Base-by-base conservation (phyloP, 2,329 filamentous ascomycete species). In the Calonectria ilicicola region DNA sequence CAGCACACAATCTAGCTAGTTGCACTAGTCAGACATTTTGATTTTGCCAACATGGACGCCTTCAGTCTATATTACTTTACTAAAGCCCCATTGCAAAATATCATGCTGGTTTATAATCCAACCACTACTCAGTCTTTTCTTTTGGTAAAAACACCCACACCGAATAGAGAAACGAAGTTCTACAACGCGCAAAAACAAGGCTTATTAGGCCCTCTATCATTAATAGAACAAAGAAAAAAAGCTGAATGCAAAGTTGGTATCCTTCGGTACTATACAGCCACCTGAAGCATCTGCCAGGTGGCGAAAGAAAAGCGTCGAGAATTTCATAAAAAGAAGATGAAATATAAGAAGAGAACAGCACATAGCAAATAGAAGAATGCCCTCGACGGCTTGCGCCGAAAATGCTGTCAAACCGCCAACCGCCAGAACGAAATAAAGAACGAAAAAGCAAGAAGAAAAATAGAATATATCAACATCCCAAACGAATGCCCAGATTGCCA, bases 191-290 rank as follows among this genome's bases (percentile, higher is more conserved):
- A 65, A 65, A 21, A 38, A 32, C 21, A 27, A 38, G 10, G 46
- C 47, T 47, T 35, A 44, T 69, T 40, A 72, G 49, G 60, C 67
- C 51, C 72, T 79, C 77, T 75, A 77, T 76, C 67, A 63, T 72
- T 71, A 58, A 65, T 58, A 67, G 62, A 69, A 63, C 68, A 74
- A 68, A 76, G 72, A 32, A 32, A 74, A 62, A 58, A 70, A 58
- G 68, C 69, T 64, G 74, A 73, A 68, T 70, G 74, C 77, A 77
- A 74, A 76, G 66, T 70, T 78, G 70, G 74, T 80, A 79, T 79
- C 75, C 77, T 73, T 75, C 72, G 72, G 35, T 74, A 74, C 64
- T 73, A 46, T 72, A 70, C 72, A 74, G 17, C 70, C 70, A 46
- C 53, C 74, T 42, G 67, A 6, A 62, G 21, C 49, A 65, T 46